Percentiles rank a stretch among this genome's conserved stretches.
These are phyloP conservation scores for Trametes sp. DNA, from an alignment of 1,284 basidiomycete species.

Conservation along the genomic window DNA sequence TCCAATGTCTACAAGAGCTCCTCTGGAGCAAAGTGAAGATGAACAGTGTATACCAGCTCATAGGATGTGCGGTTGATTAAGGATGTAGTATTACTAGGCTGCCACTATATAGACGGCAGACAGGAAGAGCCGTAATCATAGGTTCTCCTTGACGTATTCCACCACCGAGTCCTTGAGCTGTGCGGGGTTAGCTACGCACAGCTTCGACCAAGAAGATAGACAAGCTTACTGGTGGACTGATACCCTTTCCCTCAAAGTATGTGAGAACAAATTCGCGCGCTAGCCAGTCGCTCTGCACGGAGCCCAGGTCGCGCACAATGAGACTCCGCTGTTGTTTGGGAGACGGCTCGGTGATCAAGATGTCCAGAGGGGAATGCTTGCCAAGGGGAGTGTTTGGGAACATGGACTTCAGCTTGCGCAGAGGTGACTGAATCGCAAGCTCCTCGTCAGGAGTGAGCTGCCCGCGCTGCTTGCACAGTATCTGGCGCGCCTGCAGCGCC, in stretches of 20 bases:
- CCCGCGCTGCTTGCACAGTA: conserved; percentile 58
- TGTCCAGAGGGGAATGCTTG: conserved; percentile 73
- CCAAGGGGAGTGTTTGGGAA: conserved; percentile 74
- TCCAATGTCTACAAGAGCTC: too few relatives aligned
- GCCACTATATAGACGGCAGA: background rate
- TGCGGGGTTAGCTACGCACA: background rate
- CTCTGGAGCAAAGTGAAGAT: too few relatives aligned
- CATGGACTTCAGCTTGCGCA: conserved; percentile 76
- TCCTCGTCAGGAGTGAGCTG: conserved; percentile 66
- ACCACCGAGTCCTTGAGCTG: conserved; percentile 42
- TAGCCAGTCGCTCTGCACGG: conserved; percentile 76
- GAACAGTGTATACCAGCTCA: too few relatives aligned
- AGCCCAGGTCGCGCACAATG: conserved; percentile 76
- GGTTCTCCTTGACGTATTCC: conserved; percentile 32
- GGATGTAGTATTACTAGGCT: conserved; percentile 1
- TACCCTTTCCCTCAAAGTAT: conserved; percentile 74
- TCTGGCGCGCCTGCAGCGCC: conserved; percentile 72
- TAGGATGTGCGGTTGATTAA: background rate
- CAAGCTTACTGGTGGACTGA: conserved; percentile 72
- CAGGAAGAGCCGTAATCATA: conserved; percentile 5
- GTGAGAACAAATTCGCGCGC: conserved; percentile 74
- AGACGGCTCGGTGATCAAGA: conserved; percentile 62
- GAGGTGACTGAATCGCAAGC: conserved; percentile 61
- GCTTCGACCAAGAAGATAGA: background rate
- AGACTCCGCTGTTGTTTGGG: conserved; percentile 58